Evolutionary conservation across 108 stramenopile genomes (phyloP).

Genomic region (Skeletonema grethae): DNA sequence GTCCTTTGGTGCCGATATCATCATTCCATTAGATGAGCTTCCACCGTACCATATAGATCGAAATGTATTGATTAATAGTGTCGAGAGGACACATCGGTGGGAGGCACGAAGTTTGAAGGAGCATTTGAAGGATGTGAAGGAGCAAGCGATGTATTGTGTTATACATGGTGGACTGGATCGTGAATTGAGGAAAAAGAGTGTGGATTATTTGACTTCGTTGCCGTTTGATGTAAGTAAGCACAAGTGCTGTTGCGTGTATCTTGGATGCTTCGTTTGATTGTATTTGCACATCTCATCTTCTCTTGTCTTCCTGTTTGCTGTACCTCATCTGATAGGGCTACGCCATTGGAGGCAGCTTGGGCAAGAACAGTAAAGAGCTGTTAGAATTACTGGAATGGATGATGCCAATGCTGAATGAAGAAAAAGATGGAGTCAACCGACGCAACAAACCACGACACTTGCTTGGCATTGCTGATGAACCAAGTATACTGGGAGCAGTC

Average conservation of each 20-base stretch:
- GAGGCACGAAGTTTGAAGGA: conserved; percentile 85
- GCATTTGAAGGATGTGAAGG: conserved; percentile 76
- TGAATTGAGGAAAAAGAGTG: conserved; percentile 71
- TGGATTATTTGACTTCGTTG: conserved; percentile 87
- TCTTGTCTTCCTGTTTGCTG: not conserved
- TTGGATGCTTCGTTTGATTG: not conserved
- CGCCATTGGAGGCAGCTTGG: conserved; percentile 91
- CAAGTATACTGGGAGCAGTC: conserved; percentile 78
- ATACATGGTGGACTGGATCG: conserved; percentile 91
- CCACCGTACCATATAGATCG: conserved; percentile 89
- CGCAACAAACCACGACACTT: conserved; percentile 87
- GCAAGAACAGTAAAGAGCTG: conserved; percentile 85
- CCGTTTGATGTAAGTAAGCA: conserved; percentile 77
- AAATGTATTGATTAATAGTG: conserved; percentile 58
- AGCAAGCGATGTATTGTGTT: conserved; percentile 94
- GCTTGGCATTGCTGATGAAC: conserved; percentile 92
- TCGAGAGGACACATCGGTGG: conserved; percentile 92
- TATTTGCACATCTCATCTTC: not conserved
- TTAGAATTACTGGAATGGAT: conserved; percentile 84
- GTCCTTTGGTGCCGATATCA: conserved; percentile 91
- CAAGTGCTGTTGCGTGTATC: not conserved
- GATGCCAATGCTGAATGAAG: conserved; percentile 85
- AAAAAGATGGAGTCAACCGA: conserved; percentile 32
- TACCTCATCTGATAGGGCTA: conserved; percentile 36
- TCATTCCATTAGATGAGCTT: conserved; percentile 94